Evolutionary conservation across 2,329 filamentous ascomycete species (phyloP), one percentile per base, ranked within the genome.

Genomic region (Colletotrichum sp.): DNA sequence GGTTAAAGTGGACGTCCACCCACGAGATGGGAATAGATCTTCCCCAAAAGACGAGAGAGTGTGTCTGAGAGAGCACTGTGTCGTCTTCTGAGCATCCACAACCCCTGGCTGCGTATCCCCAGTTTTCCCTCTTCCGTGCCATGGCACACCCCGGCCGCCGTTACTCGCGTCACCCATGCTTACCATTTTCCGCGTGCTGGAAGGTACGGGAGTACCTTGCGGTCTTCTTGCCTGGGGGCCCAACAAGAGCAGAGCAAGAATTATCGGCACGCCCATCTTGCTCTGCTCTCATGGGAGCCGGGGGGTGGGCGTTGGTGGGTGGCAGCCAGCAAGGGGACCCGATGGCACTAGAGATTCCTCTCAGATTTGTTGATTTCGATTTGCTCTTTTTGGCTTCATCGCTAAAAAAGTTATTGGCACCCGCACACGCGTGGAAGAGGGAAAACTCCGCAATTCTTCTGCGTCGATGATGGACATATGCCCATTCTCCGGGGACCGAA

Each of bases 161-260:
- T 55, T 75, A 69, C 55, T 75, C 69, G 55, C 72, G 39, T 52
- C 48, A 75, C 39, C 69, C 72, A 72, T 75, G 72, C 72, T 32
- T 34, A 65, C 43, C 43, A 74, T 64, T 57, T 59, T 48, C 72
- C 28, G 36, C 67, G 57, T 32, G 28, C 30, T 21, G 43, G 43
- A 48, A 21, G 43, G 43, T 48, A 48, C 43, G 43, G 43, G 43
- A 48, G 43, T 48, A 48, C 43, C n/a, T 48, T 48, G 43, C 43
- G 10, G 43, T 48, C n/a, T 28, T 48, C 43, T 18, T 34, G 26
- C 57, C 59, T 4, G n/a, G 43, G 43, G n/a, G 59, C 8, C 14
- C 30, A 72, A n/a, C 59, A 68, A n/a, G 16, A 61, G 6, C 43
- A 21, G 43, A 48, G 43, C 10, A 36, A 32, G n/a, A 14, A 59